Percentiles rank a stretch among this genome's conserved stretches.
Conservation (phyloP, 495 filamentous ascomycete species). For the Pyrenula massariospora region DNA sequence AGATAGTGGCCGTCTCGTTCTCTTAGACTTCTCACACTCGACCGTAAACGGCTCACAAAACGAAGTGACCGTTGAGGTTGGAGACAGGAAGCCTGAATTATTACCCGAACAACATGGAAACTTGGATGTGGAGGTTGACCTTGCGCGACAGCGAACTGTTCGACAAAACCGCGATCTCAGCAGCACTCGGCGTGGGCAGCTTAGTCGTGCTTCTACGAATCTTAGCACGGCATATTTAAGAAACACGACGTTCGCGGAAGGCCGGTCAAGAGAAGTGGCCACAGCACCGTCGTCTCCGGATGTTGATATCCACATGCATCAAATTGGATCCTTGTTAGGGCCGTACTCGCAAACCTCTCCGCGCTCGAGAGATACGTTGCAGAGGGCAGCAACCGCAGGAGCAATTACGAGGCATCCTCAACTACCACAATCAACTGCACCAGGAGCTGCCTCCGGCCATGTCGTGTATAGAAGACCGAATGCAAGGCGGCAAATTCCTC, state of each 20-base stretch:
- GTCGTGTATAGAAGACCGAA: slow-evolving; percentile 33
- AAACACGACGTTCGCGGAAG: neutral
- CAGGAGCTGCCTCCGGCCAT: slow-evolving; percentile 13
- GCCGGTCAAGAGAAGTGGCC: neutral
- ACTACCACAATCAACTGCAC: slow-evolving; percentile 13
- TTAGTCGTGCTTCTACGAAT: neutral
- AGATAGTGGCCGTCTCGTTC: slow-evolving; percentile 68
- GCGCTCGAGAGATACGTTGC: slow-evolving; percentile 62
- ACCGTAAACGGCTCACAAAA: slow-evolving; percentile 37
- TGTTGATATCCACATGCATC: neutral
- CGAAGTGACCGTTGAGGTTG: slow-evolving; percentile 63
- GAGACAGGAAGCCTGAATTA: slow-evolving; percentile 53
- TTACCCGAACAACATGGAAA: slow-evolving; percentile 66
- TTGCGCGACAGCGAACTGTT: slow-evolving; percentile 51
- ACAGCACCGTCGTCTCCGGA: neutral
- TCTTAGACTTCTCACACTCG: slow-evolving; percentile 64
- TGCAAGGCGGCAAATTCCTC: slow-evolving; percentile 57
- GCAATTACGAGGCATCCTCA: slow-evolving; percentile 51
- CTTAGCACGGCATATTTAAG: neutral
- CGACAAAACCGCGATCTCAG: neutral
- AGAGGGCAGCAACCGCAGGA: slow-evolving; percentile 68
- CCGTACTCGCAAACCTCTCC: slow-evolving; percentile 74
- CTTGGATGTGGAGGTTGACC: slow-evolving; percentile 69
- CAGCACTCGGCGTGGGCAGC: neutral
- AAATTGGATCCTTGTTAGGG: slow-evolving; percentile 31